Evolutionary conservation across 1,139 yeast genomes (phyloP), one percentile per base, ranked within the genome.

Genomic region (Starmera stellimalicola): DNA sequence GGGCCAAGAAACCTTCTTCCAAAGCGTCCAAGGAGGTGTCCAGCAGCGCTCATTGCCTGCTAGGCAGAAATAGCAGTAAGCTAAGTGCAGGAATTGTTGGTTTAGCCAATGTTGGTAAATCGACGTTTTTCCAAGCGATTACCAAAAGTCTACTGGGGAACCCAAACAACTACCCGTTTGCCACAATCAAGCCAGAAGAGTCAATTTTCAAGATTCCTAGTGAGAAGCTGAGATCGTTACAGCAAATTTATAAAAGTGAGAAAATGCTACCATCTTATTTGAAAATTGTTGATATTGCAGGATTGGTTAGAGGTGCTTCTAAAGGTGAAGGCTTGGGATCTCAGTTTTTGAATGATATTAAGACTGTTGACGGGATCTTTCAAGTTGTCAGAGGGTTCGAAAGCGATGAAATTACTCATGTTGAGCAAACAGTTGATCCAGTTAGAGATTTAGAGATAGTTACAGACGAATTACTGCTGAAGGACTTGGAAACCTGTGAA

Each of bases 151-250:
- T 62, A 12, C 54, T 79, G 33, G 87, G 91, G 0, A 79, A 77
- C 40, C 87, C 88, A 2, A 88, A 85, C 18, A 80, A 80, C 51
- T 80, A 79, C 48, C 88, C 91, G 4, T 80, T 76, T 57, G 91
- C 88, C 11, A 80, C 91, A 1, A 79, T 80, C 25, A 79, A 77
- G 28, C 84, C 88, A 0, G 82, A 75, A 44, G 78, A 77, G 48
- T 74, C 85, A 16, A 58, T 70, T 33, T 72, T 77, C 3, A 57
- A 68, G 7, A 79, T 77, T 3, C 77, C 76, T 16, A 70, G 75
- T 39, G 52, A 54, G 11, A 64, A 65, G 40, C 55, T 80, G n/a
- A 63, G 66, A 23, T 64, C 60, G 32, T 42, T 70, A 7, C 59
- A 60, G 22, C 41, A 56, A 12, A 47, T 78, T 6, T 78, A 72